Evolutionary conservation across 1,139 yeast genomes (phyloP).

Genomic region (Waltiozyma sp.): DNA sequence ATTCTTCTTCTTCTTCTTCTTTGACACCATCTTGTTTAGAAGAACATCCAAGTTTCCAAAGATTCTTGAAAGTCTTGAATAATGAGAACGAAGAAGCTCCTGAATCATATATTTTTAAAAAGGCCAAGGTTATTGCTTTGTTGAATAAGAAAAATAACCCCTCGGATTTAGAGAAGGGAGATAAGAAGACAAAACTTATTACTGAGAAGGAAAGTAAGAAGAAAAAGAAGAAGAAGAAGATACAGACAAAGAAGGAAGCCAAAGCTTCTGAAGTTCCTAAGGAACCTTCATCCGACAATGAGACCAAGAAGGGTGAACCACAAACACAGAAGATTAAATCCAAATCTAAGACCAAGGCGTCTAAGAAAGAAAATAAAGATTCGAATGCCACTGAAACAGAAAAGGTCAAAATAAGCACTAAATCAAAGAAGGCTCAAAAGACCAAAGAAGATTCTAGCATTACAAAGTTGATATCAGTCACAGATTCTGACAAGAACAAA

Average conservation of each 20-base stretch:
- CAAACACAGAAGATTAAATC: no score
- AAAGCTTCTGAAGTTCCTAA: not conserved
- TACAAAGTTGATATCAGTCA: no score
- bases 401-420: not conserved
- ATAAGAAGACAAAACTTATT: slow-evolving; percentile 2
- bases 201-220: slow-evolving; percentile 1
- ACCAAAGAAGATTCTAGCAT: not conserved
- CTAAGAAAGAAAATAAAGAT: not conserved
- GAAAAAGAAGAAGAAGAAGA: slow-evolving; percentile 1
- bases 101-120: slow-evolving; percentile 8
- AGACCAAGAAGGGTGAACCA: not conserved
- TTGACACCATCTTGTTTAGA: not conserved
- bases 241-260: not conserved
- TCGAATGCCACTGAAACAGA: not conserved
- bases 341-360: not conserved
- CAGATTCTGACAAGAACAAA: no score
- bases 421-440: not conserved
- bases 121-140: slow-evolving; percentile 1
- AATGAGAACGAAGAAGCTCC: slow-evolving; percentile 5
- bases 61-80: slow-evolving; percentile 1
- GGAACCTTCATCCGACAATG: not conserved
- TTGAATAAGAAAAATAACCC: slow-evolving; percentile 2
- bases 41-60: not conserved
- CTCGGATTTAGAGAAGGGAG: slow-evolving; percentile 1
- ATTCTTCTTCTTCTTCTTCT: not conserved